phyloP scores from a whole-genome alignment of 164 flowering plant genomes.

The Kalanchoe fedtschenkoi region DNA sequence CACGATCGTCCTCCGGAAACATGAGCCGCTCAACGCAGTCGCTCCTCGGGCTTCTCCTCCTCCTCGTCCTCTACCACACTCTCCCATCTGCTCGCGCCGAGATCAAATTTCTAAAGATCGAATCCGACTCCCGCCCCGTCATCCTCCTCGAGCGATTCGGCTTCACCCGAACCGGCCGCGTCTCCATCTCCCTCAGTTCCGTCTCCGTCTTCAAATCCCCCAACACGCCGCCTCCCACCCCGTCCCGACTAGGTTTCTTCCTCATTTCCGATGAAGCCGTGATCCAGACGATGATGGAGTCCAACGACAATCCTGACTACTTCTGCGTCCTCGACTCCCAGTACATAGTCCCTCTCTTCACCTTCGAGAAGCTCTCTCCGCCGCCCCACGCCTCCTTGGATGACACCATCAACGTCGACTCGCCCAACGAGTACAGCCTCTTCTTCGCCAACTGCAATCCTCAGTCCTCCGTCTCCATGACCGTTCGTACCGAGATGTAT shows the following conservation, averaged over 20 bases:
- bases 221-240: conserved; percentile 18
- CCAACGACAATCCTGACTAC: conserved; percentile 28
- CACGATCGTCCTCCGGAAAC: no score
- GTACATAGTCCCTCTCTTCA: conserved; percentile 37
- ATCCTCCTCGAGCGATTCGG: conserved; percentile 86
- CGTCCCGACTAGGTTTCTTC: conserved; percentile 65
- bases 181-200: conserved; percentile 32
- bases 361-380: conserved; percentile 46
- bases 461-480: conserved; percentile 46
- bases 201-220: conserved; percentile 35
- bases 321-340: conserved; percentile 66
- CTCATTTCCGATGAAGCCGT: conserved; percentile 71
- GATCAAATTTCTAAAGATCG: conserved; percentile 56
- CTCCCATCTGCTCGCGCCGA: conserved; percentile 28
- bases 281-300: conserved; percentile 48
- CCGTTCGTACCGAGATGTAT: conserved; percentile 61
- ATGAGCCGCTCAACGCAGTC: no score
- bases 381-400: conserved; percentile 31
- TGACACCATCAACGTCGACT: conserved; percentile 34
- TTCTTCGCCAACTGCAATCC: conserved; percentile 79
- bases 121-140: conserved; percentile 53
- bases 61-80: background rate
- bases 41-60: background rate
- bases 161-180: conserved; percentile 70
- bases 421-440: conserved; percentile 61